These are phyloP conservation scores for Aspergillus thermomutatus DNA, from an alignment of 2,329 filamentous ascomycete genomes.

Conservation along the genomic window DNA sequence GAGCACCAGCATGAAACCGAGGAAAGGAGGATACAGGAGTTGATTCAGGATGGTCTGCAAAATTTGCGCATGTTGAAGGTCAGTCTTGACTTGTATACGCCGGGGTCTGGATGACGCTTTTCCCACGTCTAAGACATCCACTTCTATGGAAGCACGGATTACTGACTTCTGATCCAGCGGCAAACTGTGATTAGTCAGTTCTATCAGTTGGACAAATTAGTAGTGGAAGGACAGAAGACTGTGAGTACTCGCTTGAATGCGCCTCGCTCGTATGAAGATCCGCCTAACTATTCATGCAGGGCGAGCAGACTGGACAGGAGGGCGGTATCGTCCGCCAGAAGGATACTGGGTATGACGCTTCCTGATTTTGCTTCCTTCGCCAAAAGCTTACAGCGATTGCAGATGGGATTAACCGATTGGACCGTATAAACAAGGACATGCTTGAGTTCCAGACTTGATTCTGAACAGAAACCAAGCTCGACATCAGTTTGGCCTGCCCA, in stretches of 20 bases:
- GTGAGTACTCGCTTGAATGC: slow-evolving; percentile 46
- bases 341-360: slow-evolving; percentile 63
- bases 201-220: slow-evolving; percentile 85
- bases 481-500: background rate
- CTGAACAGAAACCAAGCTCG: background rate
- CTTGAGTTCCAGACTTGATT: background rate
- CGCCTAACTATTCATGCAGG: slow-evolving; percentile 15
- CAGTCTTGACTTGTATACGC: slow-evolving; percentile 26
- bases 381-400: slow-evolving; percentile 3
- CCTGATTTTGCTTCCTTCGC: background rate
- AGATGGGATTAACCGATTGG: slow-evolving; percentile 28
- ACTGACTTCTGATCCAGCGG: slow-evolving; percentile 60
- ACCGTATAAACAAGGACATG: background rate
- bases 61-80: slow-evolving; percentile 92
- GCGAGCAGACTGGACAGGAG: slow-evolving; percentile 56
- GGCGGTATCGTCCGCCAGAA: slow-evolving; percentile 72
- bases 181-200: slow-evolving; percentile 95
- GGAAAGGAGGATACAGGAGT: slow-evolving; percentile 73
- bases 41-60: slow-evolving; percentile 83
- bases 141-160: background rate
- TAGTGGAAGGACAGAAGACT: slow-evolving; percentile 83
- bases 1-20: slow-evolving; percentile 74
- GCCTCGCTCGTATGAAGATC: background rate
- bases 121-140: background rate
- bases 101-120: background rate